Conservation (phyloP, 2,329 filamentous ascomycete genomes). For the Epichloe typhina region DNA sequence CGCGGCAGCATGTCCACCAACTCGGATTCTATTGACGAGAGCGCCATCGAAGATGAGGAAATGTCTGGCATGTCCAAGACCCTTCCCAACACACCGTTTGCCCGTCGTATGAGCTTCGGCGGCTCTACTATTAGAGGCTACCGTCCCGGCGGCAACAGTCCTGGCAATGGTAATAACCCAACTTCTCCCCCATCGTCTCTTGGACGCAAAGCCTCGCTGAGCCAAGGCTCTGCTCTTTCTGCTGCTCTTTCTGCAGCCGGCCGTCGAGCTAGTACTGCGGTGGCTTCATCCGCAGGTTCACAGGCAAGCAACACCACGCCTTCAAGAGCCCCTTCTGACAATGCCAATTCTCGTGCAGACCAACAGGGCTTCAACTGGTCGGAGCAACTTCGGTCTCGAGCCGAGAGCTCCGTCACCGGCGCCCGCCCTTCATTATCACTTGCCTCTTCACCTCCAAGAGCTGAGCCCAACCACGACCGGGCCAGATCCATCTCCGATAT, state of each 20-base stretch:
- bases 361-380: slow-evolving; percentile 90
- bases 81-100: slow-evolving; percentile 60
- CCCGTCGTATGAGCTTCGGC: slow-evolving; percentile 81
- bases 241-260: slow-evolving; percentile 21
- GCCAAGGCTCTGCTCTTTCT: slow-evolving; percentile 18
- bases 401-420: slow-evolving; percentile 61
- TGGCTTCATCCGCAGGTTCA: slow-evolving; percentile 21
- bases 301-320: slow-evolving; percentile 48
- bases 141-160: slow-evolving; percentile 37
- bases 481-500: slow-evolving; percentile 57
- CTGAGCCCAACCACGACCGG: slow-evolving; percentile 42
- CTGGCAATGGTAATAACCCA: slow-evolving; percentile 50
- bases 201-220: slow-evolving; percentile 19
- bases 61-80: slow-evolving; percentile 37
- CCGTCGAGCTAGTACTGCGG: slow-evolving; percentile 23
- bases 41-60: slow-evolving; percentile 57
- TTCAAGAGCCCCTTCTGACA: slow-evolving; percentile 52
- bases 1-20: slow-evolving; percentile 59
- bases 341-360: slow-evolving; percentile 51
- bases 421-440: slow-evolving; percentile 45
- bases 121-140: slow-evolving; percentile 56
- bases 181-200: slow-evolving; percentile 24
- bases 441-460: slow-evolving; percentile 28
- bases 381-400: slow-evolving; percentile 84
- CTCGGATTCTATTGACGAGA: slow-evolving; percentile 56